Conservation (phyloP, 1,139 yeast genomes). For the Yamadazyma sp. region DNA sequence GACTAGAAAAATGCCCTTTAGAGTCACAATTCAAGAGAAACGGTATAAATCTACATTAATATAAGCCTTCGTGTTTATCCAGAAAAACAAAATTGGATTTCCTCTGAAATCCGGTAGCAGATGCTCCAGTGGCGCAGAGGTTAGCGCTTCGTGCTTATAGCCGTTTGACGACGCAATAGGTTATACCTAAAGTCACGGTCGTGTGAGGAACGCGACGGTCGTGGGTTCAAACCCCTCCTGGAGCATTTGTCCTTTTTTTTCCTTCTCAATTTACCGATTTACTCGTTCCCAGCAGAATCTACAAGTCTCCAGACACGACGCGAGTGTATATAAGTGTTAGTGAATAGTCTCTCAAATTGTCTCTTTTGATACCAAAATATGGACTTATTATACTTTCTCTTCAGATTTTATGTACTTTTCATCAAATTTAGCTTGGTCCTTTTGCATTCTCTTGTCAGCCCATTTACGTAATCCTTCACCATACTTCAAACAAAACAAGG, state of each 20-base stretch:
- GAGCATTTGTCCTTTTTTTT: constrained; percentile 47
- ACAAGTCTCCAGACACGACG: too few species aligned
- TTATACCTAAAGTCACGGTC: constrained; percentile 55
- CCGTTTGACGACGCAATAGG: constrained; percentile 48
- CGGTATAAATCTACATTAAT: too few species aligned
- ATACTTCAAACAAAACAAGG: constrained; percentile 52
- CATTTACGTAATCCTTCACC: constrained; percentile 57
- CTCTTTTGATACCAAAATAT: too few species aligned
- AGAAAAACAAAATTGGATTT: neutral
- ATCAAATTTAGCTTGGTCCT: constrained; percentile 41
- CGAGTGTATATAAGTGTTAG: too few species aligned
- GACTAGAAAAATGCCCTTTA: too few species aligned
- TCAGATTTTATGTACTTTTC: constrained; percentile 17
- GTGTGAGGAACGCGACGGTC: constrained; percentile 62
- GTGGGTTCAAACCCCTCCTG: constrained; percentile 60
- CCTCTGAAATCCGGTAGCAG: constrained; percentile 1
- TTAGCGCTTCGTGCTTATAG: constrained; percentile 58
- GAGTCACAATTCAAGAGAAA: too few species aligned
- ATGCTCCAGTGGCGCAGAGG: constrained; percentile 57
- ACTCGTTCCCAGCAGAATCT: too few species aligned
- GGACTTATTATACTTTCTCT: neutral
- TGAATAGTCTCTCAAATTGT: too few species aligned
- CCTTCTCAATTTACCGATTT: neutral
- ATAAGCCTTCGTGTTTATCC: too few species aligned
- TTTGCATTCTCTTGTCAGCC: constrained; percentile 51